Evolutionary conservation across 208 protist genomes (phyloP).

Genomic region (Ichthyophonus hoferi): DNA sequence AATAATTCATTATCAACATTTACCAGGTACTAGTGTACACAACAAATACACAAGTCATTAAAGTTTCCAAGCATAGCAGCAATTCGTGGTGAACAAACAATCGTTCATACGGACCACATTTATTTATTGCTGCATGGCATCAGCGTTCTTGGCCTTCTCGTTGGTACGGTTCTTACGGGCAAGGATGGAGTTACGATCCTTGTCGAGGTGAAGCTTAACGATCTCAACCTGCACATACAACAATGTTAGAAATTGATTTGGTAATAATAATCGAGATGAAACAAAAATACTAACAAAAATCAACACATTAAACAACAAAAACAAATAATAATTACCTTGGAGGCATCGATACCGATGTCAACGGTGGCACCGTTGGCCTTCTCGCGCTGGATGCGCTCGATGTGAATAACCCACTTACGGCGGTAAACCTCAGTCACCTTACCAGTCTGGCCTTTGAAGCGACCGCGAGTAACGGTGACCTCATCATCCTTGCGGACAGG

Average conservation of each 20-base stretch:
- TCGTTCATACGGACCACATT: neutral
- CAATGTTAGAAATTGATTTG: too few species aligned
- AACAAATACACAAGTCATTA: too few species aligned
- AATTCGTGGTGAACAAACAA: too few species aligned
- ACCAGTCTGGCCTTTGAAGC: conserved; percentile 88
- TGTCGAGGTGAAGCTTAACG: conserved; percentile 97
- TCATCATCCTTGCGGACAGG: conserved; percentile 99
- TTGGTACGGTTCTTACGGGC: conserved; percentile 77
- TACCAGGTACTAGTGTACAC: too few species aligned
- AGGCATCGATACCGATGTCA: conserved; percentile 90
- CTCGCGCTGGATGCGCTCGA: conserved; percentile 93
- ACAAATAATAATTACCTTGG: conserved; percentile 70
- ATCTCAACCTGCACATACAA: conserved; percentile 80
- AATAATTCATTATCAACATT: too few species aligned
- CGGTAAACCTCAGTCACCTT: conserved; percentile 95
- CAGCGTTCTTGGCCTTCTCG: conserved; percentile 76
- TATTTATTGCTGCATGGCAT: conserved; percentile 7
- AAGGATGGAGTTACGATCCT: conserved; percentile 92
- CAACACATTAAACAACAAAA: too few species aligned
- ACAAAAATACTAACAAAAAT: too few species aligned
- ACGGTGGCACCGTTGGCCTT: conserved; percentile 89
- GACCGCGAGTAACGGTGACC: conserved; percentile 83
- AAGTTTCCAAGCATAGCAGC: too few species aligned
- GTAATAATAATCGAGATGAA: too few species aligned
- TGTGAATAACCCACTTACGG: conserved; percentile 96